Evolutionary conservation across 2,329 filamentous ascomycete species (phyloP).

Genomic region (Torrubiella hemipterigena): DNA sequence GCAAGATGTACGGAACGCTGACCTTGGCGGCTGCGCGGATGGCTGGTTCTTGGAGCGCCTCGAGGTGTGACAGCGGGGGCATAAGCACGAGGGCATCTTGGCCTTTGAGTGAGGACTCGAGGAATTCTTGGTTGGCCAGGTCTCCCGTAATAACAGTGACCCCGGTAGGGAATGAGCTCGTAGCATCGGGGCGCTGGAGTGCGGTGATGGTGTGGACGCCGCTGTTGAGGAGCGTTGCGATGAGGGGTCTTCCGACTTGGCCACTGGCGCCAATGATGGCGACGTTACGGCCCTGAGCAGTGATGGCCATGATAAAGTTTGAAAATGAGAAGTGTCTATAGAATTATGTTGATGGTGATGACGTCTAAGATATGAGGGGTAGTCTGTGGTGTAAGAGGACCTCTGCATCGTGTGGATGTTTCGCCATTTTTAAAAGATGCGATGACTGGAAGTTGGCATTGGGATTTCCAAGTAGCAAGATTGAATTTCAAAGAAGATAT

Average conservation of each 20-base stretch:
- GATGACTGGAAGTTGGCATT: too few species aligned
- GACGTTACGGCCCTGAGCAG: conserved; percentile 12
- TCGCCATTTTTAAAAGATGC: too few species aligned
- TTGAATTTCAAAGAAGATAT: too few species aligned
- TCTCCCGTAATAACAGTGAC: conserved; percentile 26
- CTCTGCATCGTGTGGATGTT: too few species aligned
- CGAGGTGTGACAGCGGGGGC: conserved; percentile 8
- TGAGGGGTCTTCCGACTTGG: conserved; percentile 22
- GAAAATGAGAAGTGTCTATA: too few species aligned
- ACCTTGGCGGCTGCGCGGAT: conserved; percentile 19
- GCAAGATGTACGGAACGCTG: conserved; percentile 18
- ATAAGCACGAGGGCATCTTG: conserved; percentile 21
- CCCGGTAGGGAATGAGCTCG: conserved; percentile 23
- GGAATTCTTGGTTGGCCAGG: conserved; percentile 29
- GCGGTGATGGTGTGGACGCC: conserved; percentile 37
- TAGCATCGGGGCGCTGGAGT: conserved; percentile 32
- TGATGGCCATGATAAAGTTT: conserved; percentile 2
- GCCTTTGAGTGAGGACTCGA: conserved; percentile 14
- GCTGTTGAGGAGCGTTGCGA: conserved; percentile 24
- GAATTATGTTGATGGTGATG: too few species aligned
- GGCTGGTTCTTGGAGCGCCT: conserved; percentile 13
- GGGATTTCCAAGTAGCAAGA: too few species aligned
- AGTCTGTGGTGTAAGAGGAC: too few species aligned
- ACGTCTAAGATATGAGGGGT: too few species aligned
- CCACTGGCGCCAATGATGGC: conserved; percentile 21